A percentile compares a stretch with the other conserved stretches of the same genome.
Conservation (phyloP, 208 protist genomes). For the Leishmania mexicana region DNA sequence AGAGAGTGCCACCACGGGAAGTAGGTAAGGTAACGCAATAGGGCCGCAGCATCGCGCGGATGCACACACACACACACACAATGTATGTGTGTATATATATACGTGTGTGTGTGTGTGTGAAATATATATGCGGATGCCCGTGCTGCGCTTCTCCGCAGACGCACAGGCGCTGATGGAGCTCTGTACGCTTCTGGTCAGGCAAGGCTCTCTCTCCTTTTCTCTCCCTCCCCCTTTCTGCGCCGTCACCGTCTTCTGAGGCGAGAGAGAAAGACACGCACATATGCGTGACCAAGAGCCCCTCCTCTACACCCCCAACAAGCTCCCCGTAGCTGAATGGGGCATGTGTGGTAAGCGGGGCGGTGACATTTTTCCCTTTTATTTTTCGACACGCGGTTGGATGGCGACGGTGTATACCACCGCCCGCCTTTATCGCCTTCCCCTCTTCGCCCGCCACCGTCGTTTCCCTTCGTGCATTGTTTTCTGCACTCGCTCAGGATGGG, state of each 20-base stretch:
- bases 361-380: too few species aligned
- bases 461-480: not conserved
- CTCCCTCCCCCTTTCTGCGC: not conserved
- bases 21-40: too few species aligned
- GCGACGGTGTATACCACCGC: not conserved
- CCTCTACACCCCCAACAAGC: not conserved
- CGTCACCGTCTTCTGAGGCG: not conserved
- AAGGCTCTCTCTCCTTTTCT: not conserved
- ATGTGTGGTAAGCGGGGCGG: not conserved
- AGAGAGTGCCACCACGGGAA: not conserved
- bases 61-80: too few species aligned
- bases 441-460: not conserved
- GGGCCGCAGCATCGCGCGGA: not conserved
- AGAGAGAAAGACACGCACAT: not conserved
- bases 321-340: not conserved
- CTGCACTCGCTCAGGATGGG: not conserved
- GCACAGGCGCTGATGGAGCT: not conserved
- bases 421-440: not conserved
- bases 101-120: too few species aligned
- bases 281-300: not conserved
- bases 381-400: not conserved
- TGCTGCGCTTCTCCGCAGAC: not conserved
- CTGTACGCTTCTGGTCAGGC: not conserved
- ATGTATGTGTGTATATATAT: too few species aligned
- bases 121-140: not conserved